Evolutionary conservation across 1,284 basidiomycete genomes (phyloP), one percentile per base, ranked within the genome.

Genomic region (Amylostereum areolatum): DNA sequence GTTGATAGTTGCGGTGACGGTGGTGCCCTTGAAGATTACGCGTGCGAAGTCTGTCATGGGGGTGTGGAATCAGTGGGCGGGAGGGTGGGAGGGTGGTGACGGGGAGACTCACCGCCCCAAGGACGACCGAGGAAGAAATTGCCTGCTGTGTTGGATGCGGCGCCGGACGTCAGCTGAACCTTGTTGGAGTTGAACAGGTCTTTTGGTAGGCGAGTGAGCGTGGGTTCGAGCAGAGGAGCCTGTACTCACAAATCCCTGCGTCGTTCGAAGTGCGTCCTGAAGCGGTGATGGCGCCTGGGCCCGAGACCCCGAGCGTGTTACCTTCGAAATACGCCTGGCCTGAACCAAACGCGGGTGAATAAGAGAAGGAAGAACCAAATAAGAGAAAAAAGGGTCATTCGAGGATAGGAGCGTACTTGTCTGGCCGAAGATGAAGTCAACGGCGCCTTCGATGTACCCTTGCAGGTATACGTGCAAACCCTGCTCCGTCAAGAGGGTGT

Each of bases 251-350:
- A 56, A 72, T 77, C 52, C 71, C 72, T 43, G 60, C 60, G 56
- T 79, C 76, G 48, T 73, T 64, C 2, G 69, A 66, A 50, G 70
- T 60, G 43, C 78, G 70, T 29, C 78, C 78, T 48, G 68, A 76
- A 1, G 79, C 79, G n/a, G 77, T 80, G 46, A 80, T 67, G 47
- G 58, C 77, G 1, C 78, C 78, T 36, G 65, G 59, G 36, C 66
- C 72, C 32, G 39, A 43, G 18, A 52, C 62, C 4, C 63, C 71
- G 33, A 75, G 73, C 4, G 71, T 73, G 53, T 75, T 75, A 5
- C 71, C 71, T 27, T 72, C 70, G 51, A 76, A 76, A 56, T 69
- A 76, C 4, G 72, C 72, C 34, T 59, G 60, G 37, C 70, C 57
- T 52, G 47, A 25, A 34, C 37, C 28, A 50, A 47, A 28, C 44